Evolutionary conservation across 495 filamentous ascomycete species (phyloP).

Genomic region (Entonaema liquescens): DNA sequence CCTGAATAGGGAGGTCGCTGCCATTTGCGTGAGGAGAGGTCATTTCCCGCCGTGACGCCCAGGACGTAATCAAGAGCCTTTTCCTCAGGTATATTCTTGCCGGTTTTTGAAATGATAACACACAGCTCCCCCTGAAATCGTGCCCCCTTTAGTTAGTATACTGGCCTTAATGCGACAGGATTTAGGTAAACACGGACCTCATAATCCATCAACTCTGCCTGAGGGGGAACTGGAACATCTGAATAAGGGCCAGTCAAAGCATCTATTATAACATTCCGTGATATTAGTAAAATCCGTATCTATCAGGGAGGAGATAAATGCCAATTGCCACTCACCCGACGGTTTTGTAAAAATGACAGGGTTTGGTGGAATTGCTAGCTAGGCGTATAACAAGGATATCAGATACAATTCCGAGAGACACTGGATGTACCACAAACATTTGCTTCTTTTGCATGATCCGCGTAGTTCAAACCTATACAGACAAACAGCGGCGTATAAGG

Average conservation of each 20-base stretch:
- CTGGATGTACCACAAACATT: not conserved
- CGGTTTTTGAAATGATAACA: slow-evolving; percentile 34
- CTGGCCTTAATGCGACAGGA: too few relatives aligned
- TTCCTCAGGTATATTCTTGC: slow-evolving; percentile 48
- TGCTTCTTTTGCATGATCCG: slow-evolving; percentile 20
- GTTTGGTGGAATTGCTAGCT: slow-evolving; percentile 20
- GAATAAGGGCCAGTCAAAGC: slow-evolving; percentile 15
- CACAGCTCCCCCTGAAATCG: slow-evolving; percentile 11
- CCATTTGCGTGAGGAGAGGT: slow-evolving; percentile 39
- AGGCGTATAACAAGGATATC: not conserved
- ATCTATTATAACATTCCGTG: not conserved
- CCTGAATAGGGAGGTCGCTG: slow-evolving; percentile 47
- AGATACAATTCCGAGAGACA: not conserved
- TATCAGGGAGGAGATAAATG: not conserved
- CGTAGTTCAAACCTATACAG: slow-evolving; percentile 19
- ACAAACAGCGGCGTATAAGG: slow-evolving; percentile 12
- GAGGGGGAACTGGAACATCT: slow-evolving; percentile 7
- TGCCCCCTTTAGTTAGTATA: not conserved
- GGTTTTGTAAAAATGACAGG: slow-evolving; percentile 23
- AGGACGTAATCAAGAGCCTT: slow-evolving; percentile 46
- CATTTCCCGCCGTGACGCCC: slow-evolving; percentile 46
- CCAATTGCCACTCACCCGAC: not conserved
- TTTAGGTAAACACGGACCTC: slow-evolving; percentile 1
- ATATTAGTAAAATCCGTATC: not conserved
- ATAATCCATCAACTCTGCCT: slow-evolving; percentile 17